Evolutionary conservation across 139 green algal species (phyloP).

Genomic region (Chlorella ohadii): DNA sequence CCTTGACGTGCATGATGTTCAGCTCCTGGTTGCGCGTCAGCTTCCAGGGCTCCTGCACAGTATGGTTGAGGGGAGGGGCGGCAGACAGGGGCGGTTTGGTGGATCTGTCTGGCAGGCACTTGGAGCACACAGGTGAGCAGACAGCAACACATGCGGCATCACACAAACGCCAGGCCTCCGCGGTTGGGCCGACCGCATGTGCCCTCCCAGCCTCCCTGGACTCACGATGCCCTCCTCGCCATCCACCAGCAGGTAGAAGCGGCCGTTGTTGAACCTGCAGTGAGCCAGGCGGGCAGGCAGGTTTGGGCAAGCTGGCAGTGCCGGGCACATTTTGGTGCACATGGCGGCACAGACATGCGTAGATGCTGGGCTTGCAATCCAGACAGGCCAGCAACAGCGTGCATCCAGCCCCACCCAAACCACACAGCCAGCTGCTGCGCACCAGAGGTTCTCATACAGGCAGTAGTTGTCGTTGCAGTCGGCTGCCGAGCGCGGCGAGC

Average conservation of each 20-base stretch:
- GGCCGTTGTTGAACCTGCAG: slow-evolving; percentile 84
- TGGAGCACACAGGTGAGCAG: too few species aligned
- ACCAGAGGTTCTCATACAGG: slow-evolving; percentile 68
- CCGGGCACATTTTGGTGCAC: too few species aligned
- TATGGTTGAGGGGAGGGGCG: too few species aligned
- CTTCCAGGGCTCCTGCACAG: slow-evolving; percentile 45
- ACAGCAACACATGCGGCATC: too few species aligned
- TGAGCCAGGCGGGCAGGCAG: slow-evolving; percentile 4
- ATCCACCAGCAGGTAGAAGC: slow-evolving; percentile 78
- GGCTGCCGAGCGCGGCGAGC: slow-evolving; percentile 68
- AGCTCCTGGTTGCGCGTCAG: slow-evolving; percentile 66
- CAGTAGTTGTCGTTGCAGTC: slow-evolving; percentile 50
- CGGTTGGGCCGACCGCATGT: too few species aligned
- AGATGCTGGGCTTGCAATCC: neutral
- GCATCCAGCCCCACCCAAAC: neutral
- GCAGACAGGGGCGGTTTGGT: too few species aligned
- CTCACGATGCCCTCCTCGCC: slow-evolving; percentile 46
- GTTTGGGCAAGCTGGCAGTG: neutral
- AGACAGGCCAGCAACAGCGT: neutral
- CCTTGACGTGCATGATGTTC: slow-evolving; percentile 58
- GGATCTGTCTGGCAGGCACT: too few species aligned
- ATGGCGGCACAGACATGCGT: neutral
- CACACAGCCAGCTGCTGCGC: neutral
- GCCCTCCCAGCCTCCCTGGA: too few species aligned
- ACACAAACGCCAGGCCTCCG: too few species aligned